Base-by-base conservation (phyloP, 2,329 filamentous ascomycete genomes). In the Capronia epimyces region DNA sequence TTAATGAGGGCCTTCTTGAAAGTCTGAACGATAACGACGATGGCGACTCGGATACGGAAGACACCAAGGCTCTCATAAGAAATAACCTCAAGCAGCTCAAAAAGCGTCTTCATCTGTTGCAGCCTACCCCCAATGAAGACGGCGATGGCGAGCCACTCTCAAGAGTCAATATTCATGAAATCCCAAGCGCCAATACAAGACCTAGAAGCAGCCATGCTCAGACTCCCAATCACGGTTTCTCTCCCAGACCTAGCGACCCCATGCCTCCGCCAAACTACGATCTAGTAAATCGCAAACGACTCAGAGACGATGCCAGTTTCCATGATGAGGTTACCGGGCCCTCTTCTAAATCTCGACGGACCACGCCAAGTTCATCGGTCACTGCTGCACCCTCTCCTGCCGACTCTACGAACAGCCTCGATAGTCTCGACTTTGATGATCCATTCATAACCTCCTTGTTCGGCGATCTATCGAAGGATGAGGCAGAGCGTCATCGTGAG, bases 301-400 rank as follows among this genome's bases (percentile, higher is more conserved):
- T 45, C 20, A 48, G 57, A 50, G 47, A n/a, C 9, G 43, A 54
- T 39, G 43, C 49, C 21, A 50, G 47, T 18, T 22, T 50, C 29
- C 44, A 57, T 24, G 25, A 49, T 10, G 46, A 49, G 16, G 18
- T 29, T 12, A 12, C 16, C 31, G 24, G 43, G 15, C 50, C 46
- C 13, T 29, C 55, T 10, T 44, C 46, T 41, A 62, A 62, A 50
- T 62, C 60, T 39, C 53, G 58, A 21, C 57, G 54, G 27, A 53
- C 58, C 13, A 57, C 56, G 3, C 60, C 60, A 3, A 57, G 46
- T 41, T 49, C 54, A 20, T 29, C 36, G 12, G 27, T 50, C 24
- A 56, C 51, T 37, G 41, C 53, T 5, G 46, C 51, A 1, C 39
- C 51, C 3, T 60, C 56, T 1, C 44, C 53, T 5, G 39, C 52